Conservation (phyloP, 805 yeast species). For the Metschnikowia picachoensis region DNA sequence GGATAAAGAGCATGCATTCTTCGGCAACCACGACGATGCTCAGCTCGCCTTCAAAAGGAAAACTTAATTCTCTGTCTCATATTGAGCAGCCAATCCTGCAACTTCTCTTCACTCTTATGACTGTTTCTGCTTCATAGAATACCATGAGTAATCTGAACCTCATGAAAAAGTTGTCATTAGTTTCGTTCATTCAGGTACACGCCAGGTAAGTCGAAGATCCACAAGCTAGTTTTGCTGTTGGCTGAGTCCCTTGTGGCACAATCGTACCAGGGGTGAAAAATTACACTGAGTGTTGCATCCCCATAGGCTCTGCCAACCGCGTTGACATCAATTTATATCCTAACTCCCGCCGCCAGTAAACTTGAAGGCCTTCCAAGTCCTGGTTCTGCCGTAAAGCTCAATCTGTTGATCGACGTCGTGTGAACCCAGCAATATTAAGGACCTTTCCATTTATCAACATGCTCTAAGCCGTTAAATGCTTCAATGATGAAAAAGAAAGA, state of each 20-base stretch:
- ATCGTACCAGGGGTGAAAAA: slow-evolving; percentile 92
- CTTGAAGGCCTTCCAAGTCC: slow-evolving; percentile 80
- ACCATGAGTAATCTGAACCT: too few species aligned
- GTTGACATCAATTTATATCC: slow-evolving; percentile 95
- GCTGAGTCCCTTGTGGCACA: slow-evolving; percentile 81
- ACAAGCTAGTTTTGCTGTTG: slow-evolving; percentile 33
- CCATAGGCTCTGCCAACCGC: slow-evolving; percentile 83
- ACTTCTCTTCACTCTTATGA: too few species aligned
- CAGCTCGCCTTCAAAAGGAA: slow-evolving; percentile 1
- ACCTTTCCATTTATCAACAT: slow-evolving; percentile 87
- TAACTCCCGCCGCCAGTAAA: slow-evolving; percentile 71
- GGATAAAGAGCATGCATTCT: slow-evolving; percentile 39
- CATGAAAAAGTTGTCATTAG: too few species aligned
- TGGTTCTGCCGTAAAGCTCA: slow-evolving; percentile 78
- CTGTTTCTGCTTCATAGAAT: too few species aligned
- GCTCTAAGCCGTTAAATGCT: slow-evolving; percentile 71
- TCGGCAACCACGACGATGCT: slow-evolving; percentile 17
- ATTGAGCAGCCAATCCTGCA: too few species aligned
- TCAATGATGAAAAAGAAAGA: too few species aligned
- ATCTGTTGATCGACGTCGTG: slow-evolving; percentile 72
- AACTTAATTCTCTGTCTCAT: too few species aligned
- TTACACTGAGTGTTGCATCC: slow-evolving; percentile 93
- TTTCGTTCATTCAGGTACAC: slow-evolving; percentile 20
- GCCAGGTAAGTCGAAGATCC: slow-evolving; percentile 36
- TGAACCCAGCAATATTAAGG: slow-evolving; percentile 96